Base-by-base conservation (phyloP, 2,329 filamentous ascomycete species). In the Coniochaeta prunicola region DNA sequence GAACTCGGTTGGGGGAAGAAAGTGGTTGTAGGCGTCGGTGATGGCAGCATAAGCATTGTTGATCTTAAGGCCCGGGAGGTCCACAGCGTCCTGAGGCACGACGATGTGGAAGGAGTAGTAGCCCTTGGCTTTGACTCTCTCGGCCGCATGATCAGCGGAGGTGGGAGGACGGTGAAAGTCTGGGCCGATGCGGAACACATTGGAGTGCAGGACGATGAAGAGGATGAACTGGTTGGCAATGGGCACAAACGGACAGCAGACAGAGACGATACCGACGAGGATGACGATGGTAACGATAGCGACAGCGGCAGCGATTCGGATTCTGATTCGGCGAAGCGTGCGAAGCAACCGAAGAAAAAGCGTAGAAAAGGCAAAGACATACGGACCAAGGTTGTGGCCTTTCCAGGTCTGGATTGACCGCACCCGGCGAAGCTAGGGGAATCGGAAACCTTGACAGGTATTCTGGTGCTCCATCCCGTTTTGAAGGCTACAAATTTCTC, bases 61-160 rank as follows among this genome's bases (percentile, higher is more conserved):
- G 84, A 90, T 66, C 77, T 97, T 33, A 85, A 87, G 1, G 73
- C 76, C 38, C 89, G 94, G 65, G 88, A 90, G 69, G 83, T 96
- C 4, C 77, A 90, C 26, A 78, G 77, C 1, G 83, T 88, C 57
- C 65, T 81, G 69, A 88, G 84, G 65, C 93, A 97, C 70, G 91
- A 97, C 67, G 92, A 96, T 60, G 76, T 94, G 19, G 93, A 97
- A 69, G 89, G 89, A 2, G 92, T 97, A 3, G 83, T 92, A 1
- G 89, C 84, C 0, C 73, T 99, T 0, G 89, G 82, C 1, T 96
- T 97, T 63, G 94, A 97, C 73, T 87, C 89, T 56, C 85, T 87
- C 57, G 90, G 92, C 53, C 82, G 94, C 53, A 85, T 99, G 79
- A 91, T 99, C 65, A 96, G 87, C 67, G 92, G 91, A 12, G 94